Base-by-base conservation (phyloP, 495 filamentous ascomycete species). In the Terfezia boudieri region DNA sequence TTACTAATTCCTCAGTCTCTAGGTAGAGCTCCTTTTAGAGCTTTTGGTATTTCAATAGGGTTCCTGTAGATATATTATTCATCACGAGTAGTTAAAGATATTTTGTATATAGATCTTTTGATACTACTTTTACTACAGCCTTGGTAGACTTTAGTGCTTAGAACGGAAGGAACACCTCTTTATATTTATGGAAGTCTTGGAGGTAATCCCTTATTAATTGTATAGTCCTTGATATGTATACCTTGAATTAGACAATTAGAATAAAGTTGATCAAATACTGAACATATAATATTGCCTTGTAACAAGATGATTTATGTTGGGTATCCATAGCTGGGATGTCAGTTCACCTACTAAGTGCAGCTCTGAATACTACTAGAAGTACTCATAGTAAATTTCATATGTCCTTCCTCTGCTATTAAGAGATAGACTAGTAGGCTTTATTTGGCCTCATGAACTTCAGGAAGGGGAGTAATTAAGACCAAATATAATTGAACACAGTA, bases 361-460 rank as follows among this genome's bases (percentile, higher is more conserved):
- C 16, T 1, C 36, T 26, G 8, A 58, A 37, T 14, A 50, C 37
- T 26, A 11, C 36, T 0, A 49, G 36, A 2, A 52, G n/a, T 14
- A 41, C 10, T n/a, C 26, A 14, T 7, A 32, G 26, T 3, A 56
- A 9, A 32, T 53, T 57, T 0, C 38, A 10, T 51, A 54, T 54
- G 41, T 56, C 49, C 12, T 58, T 58, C n/a, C 53, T 26, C n/a
- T 58, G 56, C 56, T 50, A 52, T 46, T 56, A 48, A 1, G 36
- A 38, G 2, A 58, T 50, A 36, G 53, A 22, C 1, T 49, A 4
- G 46, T 56, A 56, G 12, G 53, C 11, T 49, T 49, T 56, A 0
- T 1, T 51, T 7, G 32, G 20, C 1, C 36, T 22, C 2, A 22
- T 41, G 37, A 58, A 55, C 12, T 11, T 35, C 4, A 23, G 46